These are phyloP conservation scores for Talaromyces sp. DNA, from an alignment of 2,329 filamentous ascomycete species.

Conservation along the genomic window DNA sequence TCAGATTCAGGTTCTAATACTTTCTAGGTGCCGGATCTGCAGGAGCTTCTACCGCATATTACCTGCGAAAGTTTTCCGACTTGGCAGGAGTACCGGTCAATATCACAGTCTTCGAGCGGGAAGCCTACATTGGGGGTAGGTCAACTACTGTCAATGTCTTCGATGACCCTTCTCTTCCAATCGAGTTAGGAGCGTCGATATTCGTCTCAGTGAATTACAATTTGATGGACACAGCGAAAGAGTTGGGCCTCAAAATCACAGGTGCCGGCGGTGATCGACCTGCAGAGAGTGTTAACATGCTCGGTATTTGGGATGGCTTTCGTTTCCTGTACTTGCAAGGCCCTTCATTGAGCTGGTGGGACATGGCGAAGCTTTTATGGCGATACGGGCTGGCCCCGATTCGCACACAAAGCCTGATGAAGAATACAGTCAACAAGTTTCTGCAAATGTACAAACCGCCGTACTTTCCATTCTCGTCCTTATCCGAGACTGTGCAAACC, in stretches of 20 bases:
- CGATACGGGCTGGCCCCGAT: slow-evolving; percentile 79
- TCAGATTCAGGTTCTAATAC: slow-evolving; percentile 3
- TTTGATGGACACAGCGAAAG: slow-evolving; percentile 66
- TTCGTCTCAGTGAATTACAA: slow-evolving; percentile 85
- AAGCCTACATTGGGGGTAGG: slow-evolving; percentile 74
- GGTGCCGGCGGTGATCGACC: slow-evolving; percentile 49
- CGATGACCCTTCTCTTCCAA: slow-evolving; percentile 61
- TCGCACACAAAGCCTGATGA: slow-evolving; percentile 68
- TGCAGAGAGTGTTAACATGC: slow-evolving; percentile 45
- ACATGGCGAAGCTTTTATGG: slow-evolving; percentile 74
- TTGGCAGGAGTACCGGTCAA: slow-evolving; percentile 61
- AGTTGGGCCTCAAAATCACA: slow-evolving; percentile 66
- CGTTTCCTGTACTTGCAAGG: slow-evolving; percentile 67
- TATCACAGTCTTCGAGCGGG: slow-evolving; percentile 84
- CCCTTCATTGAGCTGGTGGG: slow-evolving; percentile 70
- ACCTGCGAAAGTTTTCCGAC: slow-evolving; percentile 68
- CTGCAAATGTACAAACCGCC: slow-evolving; percentile 75
- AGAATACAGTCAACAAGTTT: slow-evolving; percentile 68
- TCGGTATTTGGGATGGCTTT: slow-evolving; percentile 83
- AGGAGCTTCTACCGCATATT: slow-evolving; percentile 82
- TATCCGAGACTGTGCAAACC: slow-evolving; percentile 65
- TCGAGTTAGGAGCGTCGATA: slow-evolving; percentile 88
- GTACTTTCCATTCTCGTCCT: slow-evolving; percentile 76
- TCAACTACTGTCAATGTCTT: slow-evolving; percentile 80
- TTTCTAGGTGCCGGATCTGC: slow-evolving; percentile 77